Evolutionary conservation across 768 basidiomycete species (phyloP).

Genomic region (Podaxis mareebaensis): DNA sequence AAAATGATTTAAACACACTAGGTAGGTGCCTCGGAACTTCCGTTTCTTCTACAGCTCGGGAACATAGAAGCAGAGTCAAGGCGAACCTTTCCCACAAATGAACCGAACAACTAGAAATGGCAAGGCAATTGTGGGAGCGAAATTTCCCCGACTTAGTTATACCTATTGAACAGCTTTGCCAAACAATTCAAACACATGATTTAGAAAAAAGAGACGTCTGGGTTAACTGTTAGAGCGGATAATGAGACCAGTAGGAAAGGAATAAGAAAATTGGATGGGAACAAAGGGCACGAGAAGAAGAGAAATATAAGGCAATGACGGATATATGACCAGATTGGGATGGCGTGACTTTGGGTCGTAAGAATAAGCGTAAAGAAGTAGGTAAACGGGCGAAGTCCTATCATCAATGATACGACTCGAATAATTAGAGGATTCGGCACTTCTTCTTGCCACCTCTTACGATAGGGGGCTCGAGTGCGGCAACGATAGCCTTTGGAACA

Average conservation of each 20-base stretch:
- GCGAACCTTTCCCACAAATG: constrained; percentile 3
- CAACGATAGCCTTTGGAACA: constrained; percentile 84
- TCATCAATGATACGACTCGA: constrained; percentile 17
- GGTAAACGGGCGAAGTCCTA: constrained; percentile 25
- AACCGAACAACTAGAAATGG: neutral
- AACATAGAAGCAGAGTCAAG: neutral
- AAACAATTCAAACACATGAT: constrained; percentile 21
- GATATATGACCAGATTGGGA: constrained; percentile 49
- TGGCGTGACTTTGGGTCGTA: constrained; percentile 39
- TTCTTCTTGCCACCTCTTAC: constrained; percentile 74
- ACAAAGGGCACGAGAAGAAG: constrained; percentile 26
- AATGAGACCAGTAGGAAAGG: constrained; percentile 29
- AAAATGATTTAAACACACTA: neutral
- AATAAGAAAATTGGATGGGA: constrained; percentile 26
- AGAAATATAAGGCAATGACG: constrained; percentile 35
- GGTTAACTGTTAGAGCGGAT: constrained; percentile 36
- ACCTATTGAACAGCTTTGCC: constrained; percentile 14
- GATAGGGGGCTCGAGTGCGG: constrained; percentile 96
- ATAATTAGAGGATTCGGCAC: constrained; percentile 81
- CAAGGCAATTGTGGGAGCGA: constrained; percentile 1
- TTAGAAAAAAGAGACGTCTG: constrained; percentile 34
- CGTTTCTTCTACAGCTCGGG: neutral
- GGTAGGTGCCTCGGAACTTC: neutral
- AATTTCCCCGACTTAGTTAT: neutral
- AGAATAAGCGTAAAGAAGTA: constrained; percentile 28